These are phyloP conservation scores for Aspergillus panamensis DNA, from an alignment of 495 filamentous ascomycete genomes.

Conservation along the genomic window DNA sequence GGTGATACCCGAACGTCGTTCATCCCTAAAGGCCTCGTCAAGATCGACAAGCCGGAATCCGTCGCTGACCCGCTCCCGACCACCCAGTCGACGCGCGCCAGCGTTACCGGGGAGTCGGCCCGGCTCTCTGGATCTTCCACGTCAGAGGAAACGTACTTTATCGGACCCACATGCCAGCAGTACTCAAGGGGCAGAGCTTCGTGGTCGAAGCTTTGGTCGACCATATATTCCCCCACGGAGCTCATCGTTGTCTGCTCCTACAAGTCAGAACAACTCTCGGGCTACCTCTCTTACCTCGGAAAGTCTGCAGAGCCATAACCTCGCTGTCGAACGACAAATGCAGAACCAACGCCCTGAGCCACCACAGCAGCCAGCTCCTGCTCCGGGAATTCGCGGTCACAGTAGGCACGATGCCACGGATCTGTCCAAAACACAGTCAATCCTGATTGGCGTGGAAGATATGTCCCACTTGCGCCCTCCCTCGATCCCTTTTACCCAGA, in stretches of 20 bases:
- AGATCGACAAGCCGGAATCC: constrained; percentile 35
- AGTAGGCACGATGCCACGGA: constrained; percentile 17
- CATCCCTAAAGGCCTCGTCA: constrained; percentile 55
- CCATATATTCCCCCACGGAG: constrained; percentile 59
- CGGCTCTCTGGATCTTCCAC: constrained; percentile 32
- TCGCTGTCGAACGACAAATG: constrained; percentile 34
- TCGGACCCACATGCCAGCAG: constrained; percentile 38
- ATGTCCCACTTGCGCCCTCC: constrained; percentile 40
- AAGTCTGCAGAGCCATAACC: constrained; percentile 59
- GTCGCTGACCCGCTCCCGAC: constrained; percentile 34
- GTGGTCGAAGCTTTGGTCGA: constrained; percentile 32
- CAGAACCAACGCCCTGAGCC: constrained; percentile 24
- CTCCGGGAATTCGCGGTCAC: neutral
- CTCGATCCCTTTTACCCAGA: constrained; percentile 43
- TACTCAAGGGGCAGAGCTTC: constrained; percentile 23
- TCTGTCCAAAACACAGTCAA: constrained; percentile 25
- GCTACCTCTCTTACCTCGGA: constrained; percentile 63
- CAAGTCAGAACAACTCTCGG: constrained; percentile 63
- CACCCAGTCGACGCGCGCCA: constrained; percentile 33
- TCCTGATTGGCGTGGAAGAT: constrained; percentile 36
- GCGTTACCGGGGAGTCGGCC: constrained; percentile 32
- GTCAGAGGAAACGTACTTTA: constrained; percentile 34
- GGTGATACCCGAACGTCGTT: constrained; percentile 64
- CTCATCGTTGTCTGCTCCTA: constrained; percentile 68
- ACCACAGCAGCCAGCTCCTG: constrained; percentile 17